Percentiles rank a stretch among this genome's conserved stretches.
Evolutionary conservation across 768 basidiomycete genomes (phyloP).

Genomic region (Lyophyllum semitale): DNA sequence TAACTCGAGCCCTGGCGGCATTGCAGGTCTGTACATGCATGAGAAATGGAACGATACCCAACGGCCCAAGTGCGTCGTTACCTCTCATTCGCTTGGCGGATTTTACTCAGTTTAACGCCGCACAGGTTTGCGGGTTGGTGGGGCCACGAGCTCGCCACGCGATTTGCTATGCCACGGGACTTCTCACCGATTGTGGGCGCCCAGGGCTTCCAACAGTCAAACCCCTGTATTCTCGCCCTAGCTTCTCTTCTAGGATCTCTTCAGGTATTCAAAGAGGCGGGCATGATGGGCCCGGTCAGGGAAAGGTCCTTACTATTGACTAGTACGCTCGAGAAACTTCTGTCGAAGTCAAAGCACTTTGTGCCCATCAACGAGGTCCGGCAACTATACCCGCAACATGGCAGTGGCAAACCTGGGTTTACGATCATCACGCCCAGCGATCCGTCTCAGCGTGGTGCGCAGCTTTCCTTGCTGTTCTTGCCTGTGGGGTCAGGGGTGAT

Average conservation of each 20-base stretch:
- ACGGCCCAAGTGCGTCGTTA: constrained; percentile 58
- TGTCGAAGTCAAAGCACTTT: constrained; percentile 66
- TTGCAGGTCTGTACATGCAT: constrained; percentile 91
- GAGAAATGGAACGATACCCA: constrained; percentile 71
- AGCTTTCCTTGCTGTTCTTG: constrained; percentile 84
- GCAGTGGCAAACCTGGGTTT: constrained; percentile 51
- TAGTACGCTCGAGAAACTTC: constrained; percentile 61
- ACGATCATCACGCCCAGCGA: constrained; percentile 90
- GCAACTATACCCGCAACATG: constrained; percentile 26
- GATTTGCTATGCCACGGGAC: constrained; percentile 85
- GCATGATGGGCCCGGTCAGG: constrained; percentile 71
- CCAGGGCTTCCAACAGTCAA: constrained; percentile 95
- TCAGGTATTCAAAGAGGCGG: constrained; percentile 75
- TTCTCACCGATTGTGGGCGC: constrained; percentile 90
- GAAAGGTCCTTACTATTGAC: constrained; percentile 75
- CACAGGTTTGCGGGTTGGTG: constrained; percentile 93
- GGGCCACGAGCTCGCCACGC: constrained; percentile 87
- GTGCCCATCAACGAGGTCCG: constrained; percentile 42
- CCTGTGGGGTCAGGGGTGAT: constrained; percentile 65
- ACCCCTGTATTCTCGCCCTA: constrained; percentile 81
- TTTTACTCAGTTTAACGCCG: constrained; percentile 16
- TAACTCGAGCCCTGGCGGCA: constrained; percentile 96
- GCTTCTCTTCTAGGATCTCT: constrained; percentile 85
- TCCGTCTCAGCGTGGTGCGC: constrained; percentile 73
- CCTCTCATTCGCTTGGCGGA: constrained; percentile 12